Evolutionary conservation across 2,329 filamentous ascomycete genomes (phyloP).

Genomic region (Tolypocladium capitatum): DNA sequence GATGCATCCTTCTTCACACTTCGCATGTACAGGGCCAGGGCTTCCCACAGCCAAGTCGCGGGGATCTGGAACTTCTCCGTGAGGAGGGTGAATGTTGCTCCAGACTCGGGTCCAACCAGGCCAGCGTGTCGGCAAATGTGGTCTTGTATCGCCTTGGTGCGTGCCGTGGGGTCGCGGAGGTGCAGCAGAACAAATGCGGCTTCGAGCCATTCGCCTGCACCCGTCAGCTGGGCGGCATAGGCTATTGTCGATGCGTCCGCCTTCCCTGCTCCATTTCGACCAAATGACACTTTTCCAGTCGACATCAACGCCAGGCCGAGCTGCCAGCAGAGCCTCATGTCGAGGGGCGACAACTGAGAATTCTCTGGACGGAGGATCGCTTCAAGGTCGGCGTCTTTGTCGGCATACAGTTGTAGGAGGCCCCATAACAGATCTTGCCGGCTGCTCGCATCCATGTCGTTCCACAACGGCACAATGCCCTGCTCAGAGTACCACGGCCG

Average conservation of each 20-base stretch:
- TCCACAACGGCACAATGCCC: constrained; percentile 43
- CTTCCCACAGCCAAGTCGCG: constrained; percentile 68
- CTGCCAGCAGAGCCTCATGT: constrained; percentile 73
- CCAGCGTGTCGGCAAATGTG: constrained; percentile 61
- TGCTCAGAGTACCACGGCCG: constrained; percentile 57
- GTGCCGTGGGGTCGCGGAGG: constrained; percentile 48
- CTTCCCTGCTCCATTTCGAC: constrained; percentile 42
- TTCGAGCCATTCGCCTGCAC: constrained; percentile 52
- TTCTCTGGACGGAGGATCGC: constrained; percentile 64
- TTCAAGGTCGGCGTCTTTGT: constrained; percentile 45
- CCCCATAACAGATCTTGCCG: constrained; percentile 78
- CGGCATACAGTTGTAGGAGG: constrained; percentile 67
- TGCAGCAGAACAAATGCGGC: constrained; percentile 69
- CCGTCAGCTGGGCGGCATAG: constrained; percentile 51
- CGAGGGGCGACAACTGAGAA: constrained; percentile 59
- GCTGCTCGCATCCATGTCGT: constrained; percentile 41
- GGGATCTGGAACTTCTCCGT: constrained; percentile 58
- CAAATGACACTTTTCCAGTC: constrained; percentile 37
- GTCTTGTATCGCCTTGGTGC: constrained; percentile 56
- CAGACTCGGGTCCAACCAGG: constrained; percentile 46
- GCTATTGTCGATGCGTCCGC: constrained; percentile 53
- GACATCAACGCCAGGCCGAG: constrained; percentile 54
- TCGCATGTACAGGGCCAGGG: constrained; percentile 72
- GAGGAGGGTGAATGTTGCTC: constrained; percentile 44
- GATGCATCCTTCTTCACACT: constrained; percentile 55